phyloP scores from a whole-genome alignment of 305 asterid genomes.

The Solanum hybrid region DNA sequence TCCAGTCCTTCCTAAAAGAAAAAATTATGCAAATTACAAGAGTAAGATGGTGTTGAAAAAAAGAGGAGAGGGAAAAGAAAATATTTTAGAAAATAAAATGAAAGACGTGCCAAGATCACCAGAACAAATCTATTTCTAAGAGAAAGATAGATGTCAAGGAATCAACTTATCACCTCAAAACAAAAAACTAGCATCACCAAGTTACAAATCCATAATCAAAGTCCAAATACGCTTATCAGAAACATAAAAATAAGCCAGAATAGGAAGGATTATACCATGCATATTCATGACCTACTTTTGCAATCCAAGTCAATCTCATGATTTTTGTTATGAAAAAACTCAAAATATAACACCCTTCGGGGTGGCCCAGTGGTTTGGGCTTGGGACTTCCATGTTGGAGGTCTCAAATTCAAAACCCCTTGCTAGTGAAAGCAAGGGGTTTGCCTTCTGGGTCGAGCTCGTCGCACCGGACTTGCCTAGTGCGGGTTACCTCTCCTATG shows the following conservation, averaged over 20 bases:
- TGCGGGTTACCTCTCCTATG: too few species aligned
- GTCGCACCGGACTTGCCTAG: too few species aligned
- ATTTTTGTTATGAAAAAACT: neutral
- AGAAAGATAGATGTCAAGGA: neutral
- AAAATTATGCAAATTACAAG: slow-evolving; percentile 7
- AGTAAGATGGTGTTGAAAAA: neutral
- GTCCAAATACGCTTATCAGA: neutral
- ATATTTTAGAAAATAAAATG: neutral
- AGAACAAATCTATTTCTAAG: neutral
- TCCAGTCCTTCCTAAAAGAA: slow-evolving; percentile 64
- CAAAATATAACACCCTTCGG: neutral
- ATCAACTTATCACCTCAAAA: neutral
- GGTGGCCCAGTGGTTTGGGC: too few species aligned
- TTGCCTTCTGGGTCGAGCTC: too few species aligned
- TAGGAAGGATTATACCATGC: neutral
- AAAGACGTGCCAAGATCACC: neutral
- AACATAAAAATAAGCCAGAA: neutral
- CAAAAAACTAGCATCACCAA: neutral
- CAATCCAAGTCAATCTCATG: neutral
- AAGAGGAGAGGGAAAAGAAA: neutral
- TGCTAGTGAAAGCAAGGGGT: too few species aligned
- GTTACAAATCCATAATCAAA: neutral
- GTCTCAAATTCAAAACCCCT: too few species aligned
- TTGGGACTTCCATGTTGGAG: too few species aligned
- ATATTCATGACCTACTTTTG: neutral